Conservation (phyloP, 2,329 filamentous ascomycete genomes). For the Sarocladium oryzae region DNA sequence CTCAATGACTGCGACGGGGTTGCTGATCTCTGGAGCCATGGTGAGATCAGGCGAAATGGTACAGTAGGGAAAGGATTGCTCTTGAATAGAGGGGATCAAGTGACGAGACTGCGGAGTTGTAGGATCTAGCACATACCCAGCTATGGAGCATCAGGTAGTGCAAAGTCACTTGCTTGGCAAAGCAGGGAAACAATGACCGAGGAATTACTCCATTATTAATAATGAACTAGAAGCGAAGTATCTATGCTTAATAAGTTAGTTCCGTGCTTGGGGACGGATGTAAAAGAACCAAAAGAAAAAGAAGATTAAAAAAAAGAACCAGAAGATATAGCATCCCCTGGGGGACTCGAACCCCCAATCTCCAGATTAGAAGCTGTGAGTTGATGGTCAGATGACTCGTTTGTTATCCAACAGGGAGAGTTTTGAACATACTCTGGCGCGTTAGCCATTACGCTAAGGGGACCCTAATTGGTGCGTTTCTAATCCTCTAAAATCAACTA, state of each 20-base stretch:
- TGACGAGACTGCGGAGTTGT: no score
- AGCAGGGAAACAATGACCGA: no score
- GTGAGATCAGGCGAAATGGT: not conserved
- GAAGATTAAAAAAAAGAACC: not conserved
- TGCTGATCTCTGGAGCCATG: not conserved
- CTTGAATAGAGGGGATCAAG: no score
- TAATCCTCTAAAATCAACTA: not conserved
- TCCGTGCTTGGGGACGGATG: no score
- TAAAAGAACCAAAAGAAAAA: not conserved
- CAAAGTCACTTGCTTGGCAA: no score
- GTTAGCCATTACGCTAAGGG: constrained; percentile 10
- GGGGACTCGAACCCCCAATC: constrained; percentile 9
- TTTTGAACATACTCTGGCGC: constrained; percentile 8
- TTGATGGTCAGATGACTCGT: not conserved
- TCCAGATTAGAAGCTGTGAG: constrained; percentile 9
- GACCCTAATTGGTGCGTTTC: constrained; percentile 7
- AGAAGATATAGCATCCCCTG: constrained; percentile 5
- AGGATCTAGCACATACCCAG: no score
- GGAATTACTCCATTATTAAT: no score
- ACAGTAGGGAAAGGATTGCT: no score
- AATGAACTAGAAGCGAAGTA: no score
- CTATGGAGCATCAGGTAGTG: no score
- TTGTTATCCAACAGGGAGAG: constrained; percentile 5
- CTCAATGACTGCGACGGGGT: not conserved
- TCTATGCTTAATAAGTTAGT: no score